Conservation (phyloP, 2,329 filamentous ascomycete genomes). For the Aspergillus bombycis region DNA sequence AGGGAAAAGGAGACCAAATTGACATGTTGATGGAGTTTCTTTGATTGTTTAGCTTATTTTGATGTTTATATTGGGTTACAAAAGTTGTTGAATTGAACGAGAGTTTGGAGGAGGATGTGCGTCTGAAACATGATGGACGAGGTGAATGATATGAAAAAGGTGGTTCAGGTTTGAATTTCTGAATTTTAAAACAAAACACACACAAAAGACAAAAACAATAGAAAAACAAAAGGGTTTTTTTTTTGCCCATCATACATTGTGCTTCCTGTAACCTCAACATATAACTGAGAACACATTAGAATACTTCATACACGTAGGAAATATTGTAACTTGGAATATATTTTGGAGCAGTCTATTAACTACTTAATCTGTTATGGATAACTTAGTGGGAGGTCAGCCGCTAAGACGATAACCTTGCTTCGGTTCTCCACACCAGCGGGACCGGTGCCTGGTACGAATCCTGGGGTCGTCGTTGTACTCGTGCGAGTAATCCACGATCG, state of each 20-base stretch:
- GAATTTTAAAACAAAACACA: background rate
- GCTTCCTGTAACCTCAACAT: background rate
- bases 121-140: background rate
- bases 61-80: too few species aligned
- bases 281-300: too few species aligned
- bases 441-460: conserved; percentile 60
- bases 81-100: too few species aligned
- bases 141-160: too few species aligned
- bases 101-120: background rate
- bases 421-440: conserved; percentile 36
- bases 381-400: conserved; percentile 43
- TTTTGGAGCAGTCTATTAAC: background rate
- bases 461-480: conserved; percentile 57
- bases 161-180: background rate
- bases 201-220: background rate
- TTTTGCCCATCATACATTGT: background rate
- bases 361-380: conserved; percentile 46
- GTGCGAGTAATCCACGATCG: conserved; percentile 59
- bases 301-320: background rate
- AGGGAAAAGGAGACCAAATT: background rate
- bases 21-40: background rate
- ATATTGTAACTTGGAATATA: background rate
- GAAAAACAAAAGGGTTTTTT: background rate
- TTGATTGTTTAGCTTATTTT: background rate
- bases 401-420: conserved; percentile 43